Evolutionary conservation across 2,329 filamentous ascomycete genomes (phyloP), one percentile per base, ranked within the genome.

Genomic region (Trichoderma citrinoviride): DNA sequence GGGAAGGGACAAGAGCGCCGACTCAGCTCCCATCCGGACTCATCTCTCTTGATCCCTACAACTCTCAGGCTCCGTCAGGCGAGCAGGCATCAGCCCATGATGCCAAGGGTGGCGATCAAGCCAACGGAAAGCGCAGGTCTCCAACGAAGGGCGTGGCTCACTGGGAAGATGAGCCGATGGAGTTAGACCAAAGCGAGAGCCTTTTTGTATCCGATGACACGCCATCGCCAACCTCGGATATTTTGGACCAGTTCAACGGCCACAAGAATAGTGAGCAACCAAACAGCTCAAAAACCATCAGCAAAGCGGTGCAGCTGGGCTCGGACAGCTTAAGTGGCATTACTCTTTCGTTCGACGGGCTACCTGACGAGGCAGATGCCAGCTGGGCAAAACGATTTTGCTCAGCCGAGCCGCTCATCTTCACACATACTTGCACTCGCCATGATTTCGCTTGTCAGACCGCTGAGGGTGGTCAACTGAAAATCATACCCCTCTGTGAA

Each of bases 1-100:
- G 76, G 61, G 79, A 79, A 50, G 83, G 85, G 33, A 61, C 68
- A 12, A 66, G 67, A 23, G 77, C 73, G 2, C 76, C 80, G 2
- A 71, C 77, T 2, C 75, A 78, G 62, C 67, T 77, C 41, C 75
- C 75, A 4, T 65, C 65, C 5, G 55, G 58, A 6, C 66, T 72
- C 27, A 67, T 68, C 67, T 79, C 33, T 69, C 73, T 80, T 14
- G 71, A 74, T 5, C 73, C 23, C 5, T 46, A 44, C 3, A 23
- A 61, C 19, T 14, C 41, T 14, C 29, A 46, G 27, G 15, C n/a
- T 50, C 7, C 52, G 17, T 43, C 25, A 55, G 5, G 43, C 6
- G 29, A 46, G 19, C 40, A 64, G 19, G 25, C 60, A 41, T 46
- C 33, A 23, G 21, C 12, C 37, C 17, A 61, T 5, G 14, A 29